Percentiles rank a stretch among this genome's conserved stretches.
Evolutionary conservation across 2,329 filamentous ascomycete genomes (phyloP).

Genomic region (Aureobasidium lini): DNA sequence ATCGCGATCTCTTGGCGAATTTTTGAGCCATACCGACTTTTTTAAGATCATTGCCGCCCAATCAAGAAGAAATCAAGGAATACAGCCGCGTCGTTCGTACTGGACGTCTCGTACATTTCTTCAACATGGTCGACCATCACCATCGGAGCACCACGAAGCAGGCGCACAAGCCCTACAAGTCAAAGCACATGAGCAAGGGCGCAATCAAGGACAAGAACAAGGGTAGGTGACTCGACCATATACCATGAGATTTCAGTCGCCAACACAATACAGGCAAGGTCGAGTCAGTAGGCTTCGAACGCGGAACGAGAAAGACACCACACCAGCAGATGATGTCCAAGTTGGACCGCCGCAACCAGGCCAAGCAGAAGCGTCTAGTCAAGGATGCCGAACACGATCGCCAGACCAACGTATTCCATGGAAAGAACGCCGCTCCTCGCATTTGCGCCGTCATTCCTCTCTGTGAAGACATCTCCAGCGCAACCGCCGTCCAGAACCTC

Average conservation of each 20-base stretch:
- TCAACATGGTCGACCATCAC: constrained; percentile 74
- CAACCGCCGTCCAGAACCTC: constrained; percentile 59
- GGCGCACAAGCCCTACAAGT: constrained; percentile 85
- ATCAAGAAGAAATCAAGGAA: not conserved
- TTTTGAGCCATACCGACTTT: not conserved
- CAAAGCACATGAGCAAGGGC: constrained; percentile 80
- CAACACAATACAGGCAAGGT: constrained; percentile 51
- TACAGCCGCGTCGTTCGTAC: not conserved
- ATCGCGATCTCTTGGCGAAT: no score
- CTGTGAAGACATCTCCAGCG: constrained; percentile 62
- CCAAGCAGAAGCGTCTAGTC: constrained; percentile 76
- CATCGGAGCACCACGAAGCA: constrained; percentile 90
- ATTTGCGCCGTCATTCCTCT: constrained; percentile 84
- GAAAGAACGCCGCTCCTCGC: constrained; percentile 76
- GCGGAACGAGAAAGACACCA: constrained; percentile 71
- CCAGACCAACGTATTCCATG: constrained; percentile 74
- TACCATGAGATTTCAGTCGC: not conserved
- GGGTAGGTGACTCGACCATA: constrained; percentile 30
- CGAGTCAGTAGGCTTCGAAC: constrained; percentile 52
- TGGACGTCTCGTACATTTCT: not conserved
- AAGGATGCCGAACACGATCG: constrained; percentile 80
- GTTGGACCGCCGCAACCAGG: constrained; percentile 88
- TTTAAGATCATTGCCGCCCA: not conserved
- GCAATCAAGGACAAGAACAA: constrained; percentile 78
- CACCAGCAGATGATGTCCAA: constrained; percentile 98